A percentile compares a stretch with the other conserved stretches of the same genome.
phyloP scores from a whole-genome alignment of 345 rosid species.

The Excoecaria cochinchinensis region DNA sequence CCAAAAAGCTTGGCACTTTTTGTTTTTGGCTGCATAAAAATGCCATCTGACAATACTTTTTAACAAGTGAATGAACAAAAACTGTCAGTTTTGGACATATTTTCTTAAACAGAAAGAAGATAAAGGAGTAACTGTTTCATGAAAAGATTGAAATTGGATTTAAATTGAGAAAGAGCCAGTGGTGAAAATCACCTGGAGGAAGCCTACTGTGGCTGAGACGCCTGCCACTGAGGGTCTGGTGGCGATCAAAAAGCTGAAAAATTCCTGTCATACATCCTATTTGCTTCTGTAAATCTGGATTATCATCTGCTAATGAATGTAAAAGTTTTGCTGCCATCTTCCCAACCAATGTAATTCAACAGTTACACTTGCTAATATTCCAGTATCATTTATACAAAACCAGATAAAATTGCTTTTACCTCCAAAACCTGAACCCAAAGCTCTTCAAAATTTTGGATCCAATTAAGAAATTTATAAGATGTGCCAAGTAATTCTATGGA shows the following conservation, averaged over 20 bases:
- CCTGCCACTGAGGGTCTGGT: conserved; percentile 50
- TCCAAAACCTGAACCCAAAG: conserved; percentile 20
- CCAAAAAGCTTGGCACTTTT: background rate
- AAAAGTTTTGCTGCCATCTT: conserved; percentile 93
- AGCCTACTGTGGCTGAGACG: conserved; percentile 53
- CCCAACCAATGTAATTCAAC: background rate
- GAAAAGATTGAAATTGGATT: background rate
- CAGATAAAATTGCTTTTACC: conserved; percentile 3
- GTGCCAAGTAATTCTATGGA: conserved; percentile 19
- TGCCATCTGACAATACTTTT: background rate
- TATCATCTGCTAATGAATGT: conserved; percentile 89
- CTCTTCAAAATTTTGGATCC: conserved; percentile 1
- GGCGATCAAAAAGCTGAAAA: conserved; percentile 86
- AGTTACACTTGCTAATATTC: conserved; percentile 3
- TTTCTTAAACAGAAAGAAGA: background rate
- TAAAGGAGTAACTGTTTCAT: background rate
- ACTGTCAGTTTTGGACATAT: background rate
- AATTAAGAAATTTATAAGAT: conserved; percentile 12
- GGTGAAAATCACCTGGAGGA: conserved; percentile 56
- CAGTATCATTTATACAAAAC: conserved; percentile 11
- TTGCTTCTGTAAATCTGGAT: conserved; percentile 89
- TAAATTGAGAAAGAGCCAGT: background rate
- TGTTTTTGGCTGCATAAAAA: background rate
- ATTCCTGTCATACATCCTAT: conserved; percentile 96
- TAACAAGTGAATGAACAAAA: background rate